Percentiles rank a stretch among this genome's conserved stretches.
These are phyloP conservation scores for Linnemannia schmuckeri DNA, from an alignment of 192 early-diverging fungal species.

Conservation along the genomic window DNA sequence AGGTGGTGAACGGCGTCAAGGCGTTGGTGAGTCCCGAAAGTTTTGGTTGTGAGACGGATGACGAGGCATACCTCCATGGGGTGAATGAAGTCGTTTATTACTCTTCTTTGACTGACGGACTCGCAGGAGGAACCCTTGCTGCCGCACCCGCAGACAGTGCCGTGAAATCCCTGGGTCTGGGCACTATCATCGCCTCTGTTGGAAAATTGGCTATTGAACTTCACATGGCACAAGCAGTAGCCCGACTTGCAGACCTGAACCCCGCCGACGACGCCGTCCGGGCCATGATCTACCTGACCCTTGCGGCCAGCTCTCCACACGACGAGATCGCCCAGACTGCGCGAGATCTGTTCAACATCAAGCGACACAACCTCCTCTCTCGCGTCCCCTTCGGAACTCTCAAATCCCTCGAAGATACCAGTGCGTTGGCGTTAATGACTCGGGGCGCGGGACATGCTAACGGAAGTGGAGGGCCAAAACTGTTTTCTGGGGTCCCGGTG, in stretches of 20 bases:
- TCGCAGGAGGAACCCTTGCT: constrained; percentile 22
- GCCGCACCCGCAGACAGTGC: not conserved
- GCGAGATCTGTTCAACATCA: constrained; percentile 21
- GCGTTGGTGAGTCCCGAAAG: not conserved
- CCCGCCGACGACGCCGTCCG: constrained; percentile 5
- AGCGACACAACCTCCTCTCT: not conserved
- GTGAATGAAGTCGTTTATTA: constrained; percentile 32
- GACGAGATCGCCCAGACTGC: not conserved
- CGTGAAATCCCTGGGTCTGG: constrained; percentile 17
- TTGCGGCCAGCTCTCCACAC: constrained; percentile 3
- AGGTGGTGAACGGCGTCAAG: constrained; percentile 11
- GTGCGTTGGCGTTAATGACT: constrained; percentile 21
- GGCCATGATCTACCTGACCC: constrained; percentile 24
- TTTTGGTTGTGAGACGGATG: constrained; percentile 7
- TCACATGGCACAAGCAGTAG: constrained; percentile 31
- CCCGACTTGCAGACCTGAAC: constrained; percentile 23
- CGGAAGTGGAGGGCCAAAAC: not conserved
- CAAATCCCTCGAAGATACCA: not conserved
- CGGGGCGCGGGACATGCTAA: constrained; percentile 18
- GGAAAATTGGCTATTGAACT: constrained; percentile 31
- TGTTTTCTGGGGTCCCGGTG: not conserved
- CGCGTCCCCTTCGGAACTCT: not conserved
- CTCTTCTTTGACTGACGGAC: constrained; percentile 23
- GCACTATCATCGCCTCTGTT: constrained; percentile 22
- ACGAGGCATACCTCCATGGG: constrained; percentile 20